Evolutionary conservation across 2,329 filamentous ascomycete genomes (phyloP), one percentile per base, ranked within the genome.

Genomic region (Fusarium temperatum): DNA sequence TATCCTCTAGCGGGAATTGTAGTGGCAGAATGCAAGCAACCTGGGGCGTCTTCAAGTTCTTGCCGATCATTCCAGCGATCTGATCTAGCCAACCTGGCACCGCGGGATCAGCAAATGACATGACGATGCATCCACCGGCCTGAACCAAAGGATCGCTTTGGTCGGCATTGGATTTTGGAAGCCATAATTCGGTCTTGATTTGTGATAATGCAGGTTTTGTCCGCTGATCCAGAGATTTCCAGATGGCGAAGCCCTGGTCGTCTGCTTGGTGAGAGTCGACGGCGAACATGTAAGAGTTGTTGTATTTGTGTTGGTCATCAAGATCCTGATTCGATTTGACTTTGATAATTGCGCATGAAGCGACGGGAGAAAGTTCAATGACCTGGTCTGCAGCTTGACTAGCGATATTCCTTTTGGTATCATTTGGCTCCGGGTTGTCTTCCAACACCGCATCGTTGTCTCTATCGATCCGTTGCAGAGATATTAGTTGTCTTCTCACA

Each of bases 21-120:
- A 70, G 9, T 4, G 67, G 67, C 3, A 70, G 20, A 1, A 70
- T 65, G 14, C 59, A 70, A 6, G 66, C 26, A 13, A 70, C 67
- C 17, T 59, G 66, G 0, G 67, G 67, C 5, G 41, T 41, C 10
- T n/a, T 32, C 8, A 63, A 24, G 6, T 15, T 17, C 14, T 38
- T 39, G 12, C 50, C 54, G 20, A 55, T 65, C 6, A 44, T 39
- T 8, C 45, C 41, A 2, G 45, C 53, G 3, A 59, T 17, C 6
- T 54, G 32, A 1, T 35, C 28, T 14, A 70, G 11, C 67, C 67
- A 70, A 14, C 20, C 3, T 6, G 59, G 66, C 2, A 65, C 53
- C 0, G 41, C 44, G 1, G 67, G 67, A 6, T 70, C 67, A 2
- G 45, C 45, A 1, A 70, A 66, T 1, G 66, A 54, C 59, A 70